These are phyloP conservation scores for Phaeosphaeria sp. DNA, from an alignment of 2,329 filamentous ascomycete species.

Conservation along the genomic window DNA sequence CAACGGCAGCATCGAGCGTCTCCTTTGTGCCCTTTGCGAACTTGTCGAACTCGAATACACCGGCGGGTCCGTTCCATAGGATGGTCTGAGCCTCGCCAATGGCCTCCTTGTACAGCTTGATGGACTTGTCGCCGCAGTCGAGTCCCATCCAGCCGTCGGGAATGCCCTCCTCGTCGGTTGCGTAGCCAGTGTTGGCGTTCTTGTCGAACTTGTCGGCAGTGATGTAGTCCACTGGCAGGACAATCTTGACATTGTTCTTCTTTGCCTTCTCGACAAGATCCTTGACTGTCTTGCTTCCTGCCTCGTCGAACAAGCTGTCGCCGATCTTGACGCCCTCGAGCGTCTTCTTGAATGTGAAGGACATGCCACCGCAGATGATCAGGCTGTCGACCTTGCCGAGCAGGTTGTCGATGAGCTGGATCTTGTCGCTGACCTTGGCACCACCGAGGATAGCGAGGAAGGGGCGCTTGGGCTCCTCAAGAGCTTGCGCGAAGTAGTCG, in stretches of 20 bases:
- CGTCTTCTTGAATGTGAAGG: conserved; percentile 99
- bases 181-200: conserved; percentile 80
- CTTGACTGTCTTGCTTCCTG: conserved; percentile 87
- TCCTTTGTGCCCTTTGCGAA: conserved; percentile 93
- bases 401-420: conserved; percentile 98
- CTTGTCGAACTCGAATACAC: conserved; percentile 96
- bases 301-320: conserved; percentile 90
- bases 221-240: conserved; percentile 93
- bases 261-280: conserved; percentile 93
- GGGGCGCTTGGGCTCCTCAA: conserved; percentile 89
- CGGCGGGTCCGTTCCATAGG: conserved; percentile 97
- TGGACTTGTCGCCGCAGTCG: conserved; percentile 88
- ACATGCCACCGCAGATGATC: conserved; percentile 97
- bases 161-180: conserved; percentile 87
- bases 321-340: conserved; percentile 89
- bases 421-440: conserved; percentile 99
- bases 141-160: conserved; percentile 98
- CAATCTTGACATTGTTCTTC: conserved; percentile 93
- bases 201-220: conserved; percentile 94
- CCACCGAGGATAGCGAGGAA: conserved; percentile 99
- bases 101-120: conserved; percentile 85
- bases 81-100: conserved; percentile 93
- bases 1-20: conserved; percentile 87
- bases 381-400: conserved; percentile 97
- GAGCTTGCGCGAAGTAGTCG: conserved; percentile 97